Conservation (phyloP, 768 basidiomycete species). For the Pleurotus giganteus region DNA sequence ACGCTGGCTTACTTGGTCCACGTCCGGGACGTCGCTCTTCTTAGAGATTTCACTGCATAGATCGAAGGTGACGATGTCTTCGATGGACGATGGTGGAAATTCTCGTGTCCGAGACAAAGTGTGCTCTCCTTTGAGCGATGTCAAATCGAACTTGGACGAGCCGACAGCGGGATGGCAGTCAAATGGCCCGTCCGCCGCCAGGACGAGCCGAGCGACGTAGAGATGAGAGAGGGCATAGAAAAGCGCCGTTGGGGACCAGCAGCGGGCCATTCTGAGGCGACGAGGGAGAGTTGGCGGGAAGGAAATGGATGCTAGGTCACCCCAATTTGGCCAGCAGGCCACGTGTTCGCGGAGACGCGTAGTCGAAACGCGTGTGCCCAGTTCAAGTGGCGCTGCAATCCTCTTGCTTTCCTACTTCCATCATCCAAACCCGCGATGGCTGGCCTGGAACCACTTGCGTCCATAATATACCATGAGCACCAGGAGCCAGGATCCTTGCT, state of each 20-base stretch:
- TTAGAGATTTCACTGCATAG: constrained; percentile 59
- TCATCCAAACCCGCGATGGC: constrained; percentile 42
- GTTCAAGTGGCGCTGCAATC: background rate
- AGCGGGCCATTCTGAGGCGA: background rate
- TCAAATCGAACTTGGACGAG: constrained; percentile 59
- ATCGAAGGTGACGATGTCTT: constrained; percentile 63
- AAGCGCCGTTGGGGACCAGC: constrained; percentile 10
- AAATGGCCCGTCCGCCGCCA: constrained; percentile 41
- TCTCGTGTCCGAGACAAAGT: constrained; percentile 47
- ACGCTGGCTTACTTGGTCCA: constrained; percentile 63
- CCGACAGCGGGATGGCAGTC: constrained; percentile 49
- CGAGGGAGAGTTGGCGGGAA: background rate
- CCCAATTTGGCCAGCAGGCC: background rate
- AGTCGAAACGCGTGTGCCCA: background rate
- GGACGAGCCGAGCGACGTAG: constrained; percentile 8
- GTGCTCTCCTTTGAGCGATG: constrained; percentile 49
- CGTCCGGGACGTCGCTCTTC: constrained; percentile 42
- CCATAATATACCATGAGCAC: constrained; percentile 73
- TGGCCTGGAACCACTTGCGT: constrained; percentile 50
- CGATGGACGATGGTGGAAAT: constrained; percentile 61
- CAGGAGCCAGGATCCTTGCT: constrained; percentile 80
- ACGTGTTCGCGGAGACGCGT: constrained; percentile 8
- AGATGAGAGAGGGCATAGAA: constrained; percentile 15
- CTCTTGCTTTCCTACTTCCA: constrained; percentile 6
- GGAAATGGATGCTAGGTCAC: background rate